Percentiles rank a stretch among this genome's conserved stretches.
Conservation (phyloP, 805 yeast species). For the Maudiozyma turicensis region DNA sequence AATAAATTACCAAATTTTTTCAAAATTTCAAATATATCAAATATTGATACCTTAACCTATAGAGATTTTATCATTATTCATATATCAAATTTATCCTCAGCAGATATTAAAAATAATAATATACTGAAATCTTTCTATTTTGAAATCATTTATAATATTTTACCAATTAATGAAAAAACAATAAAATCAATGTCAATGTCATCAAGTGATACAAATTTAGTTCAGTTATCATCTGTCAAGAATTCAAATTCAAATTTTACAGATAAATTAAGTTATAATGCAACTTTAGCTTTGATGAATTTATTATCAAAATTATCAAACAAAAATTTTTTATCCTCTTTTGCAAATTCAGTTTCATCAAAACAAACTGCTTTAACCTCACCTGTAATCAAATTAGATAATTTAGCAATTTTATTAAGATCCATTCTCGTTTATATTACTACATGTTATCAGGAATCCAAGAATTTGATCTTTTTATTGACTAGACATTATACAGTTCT, state of each 20-base stretch:
- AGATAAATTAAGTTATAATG: constrained; percentile 36
- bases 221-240: constrained; percentile 22
- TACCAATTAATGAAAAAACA: constrained; percentile 32
- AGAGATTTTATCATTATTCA: constrained; percentile 57
- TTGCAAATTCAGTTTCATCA: background rate
- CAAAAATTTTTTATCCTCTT: constrained; percentile 20
- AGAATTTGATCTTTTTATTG: constrained; percentile 45
- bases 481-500: constrained; percentile 30
- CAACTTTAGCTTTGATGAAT: constrained; percentile 39
- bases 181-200: background rate
- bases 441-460: constrained; percentile 42
- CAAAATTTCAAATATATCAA: constrained; percentile 30
- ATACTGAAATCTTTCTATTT: constrained; percentile 37
- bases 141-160: constrained; percentile 52
- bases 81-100: constrained; percentile 34
- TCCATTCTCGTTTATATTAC: constrained; percentile 43
- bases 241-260: constrained; percentile 19
- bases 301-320: constrained; percentile 26
- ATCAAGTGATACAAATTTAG: constrained; percentile 11
- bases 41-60: constrained; percentile 38
- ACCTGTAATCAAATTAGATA: constrained; percentile 39
- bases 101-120: constrained; percentile 30
- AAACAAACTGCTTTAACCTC: background rate
- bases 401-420: constrained; percentile 49
- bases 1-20: constrained; percentile 45